These are phyloP conservation scores for Phytophthora podocarpi DNA, from an alignment of 352 stramenopile genomes.

Conservation along the genomic window DNA sequence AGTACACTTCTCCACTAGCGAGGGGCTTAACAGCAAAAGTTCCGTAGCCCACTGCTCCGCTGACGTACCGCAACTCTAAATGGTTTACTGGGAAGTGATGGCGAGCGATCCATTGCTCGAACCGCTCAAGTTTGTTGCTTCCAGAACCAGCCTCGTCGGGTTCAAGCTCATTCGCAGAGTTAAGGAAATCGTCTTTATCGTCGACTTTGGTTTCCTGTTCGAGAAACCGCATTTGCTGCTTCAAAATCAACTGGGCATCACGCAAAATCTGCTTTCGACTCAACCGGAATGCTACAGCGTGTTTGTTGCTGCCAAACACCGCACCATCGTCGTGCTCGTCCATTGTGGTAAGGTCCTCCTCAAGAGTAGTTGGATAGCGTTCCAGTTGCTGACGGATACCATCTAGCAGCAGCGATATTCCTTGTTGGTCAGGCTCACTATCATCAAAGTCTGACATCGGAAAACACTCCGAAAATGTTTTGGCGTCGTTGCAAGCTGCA, in stretches of 20 bases:
- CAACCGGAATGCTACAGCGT: conserved; percentile 51
- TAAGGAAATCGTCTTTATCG: neutral
- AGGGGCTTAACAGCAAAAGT: conserved; percentile 68
- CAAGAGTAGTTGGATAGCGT: conserved; percentile 45
- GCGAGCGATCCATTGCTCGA: conserved; percentile 53
- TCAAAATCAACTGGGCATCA: conserved; percentile 24
- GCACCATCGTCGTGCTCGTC: neutral
- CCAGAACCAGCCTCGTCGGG: neutral
- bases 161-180: neutral
- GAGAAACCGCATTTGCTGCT: neutral
- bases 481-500: conserved; percentile 28
- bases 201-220: neutral
- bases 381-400: conserved; percentile 27
- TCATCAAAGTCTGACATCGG: conserved; percentile 14
- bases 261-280: conserved; percentile 62
- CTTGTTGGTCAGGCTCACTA: conserved; percentile 1
- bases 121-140: conserved; percentile 30
- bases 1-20: conserved; percentile 65
- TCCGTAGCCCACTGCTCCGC: conserved; percentile 60
- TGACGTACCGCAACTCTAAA: conserved; percentile 60
- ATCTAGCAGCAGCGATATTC: conserved; percentile 8
- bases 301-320: neutral
- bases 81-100: conserved; percentile 54
- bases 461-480: conserved; percentile 44
- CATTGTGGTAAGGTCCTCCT: conserved; percentile 32